phyloP scores from a whole-genome alignment of 495 filamentous ascomycete genomes.

The Penicillium steckii region DNA sequence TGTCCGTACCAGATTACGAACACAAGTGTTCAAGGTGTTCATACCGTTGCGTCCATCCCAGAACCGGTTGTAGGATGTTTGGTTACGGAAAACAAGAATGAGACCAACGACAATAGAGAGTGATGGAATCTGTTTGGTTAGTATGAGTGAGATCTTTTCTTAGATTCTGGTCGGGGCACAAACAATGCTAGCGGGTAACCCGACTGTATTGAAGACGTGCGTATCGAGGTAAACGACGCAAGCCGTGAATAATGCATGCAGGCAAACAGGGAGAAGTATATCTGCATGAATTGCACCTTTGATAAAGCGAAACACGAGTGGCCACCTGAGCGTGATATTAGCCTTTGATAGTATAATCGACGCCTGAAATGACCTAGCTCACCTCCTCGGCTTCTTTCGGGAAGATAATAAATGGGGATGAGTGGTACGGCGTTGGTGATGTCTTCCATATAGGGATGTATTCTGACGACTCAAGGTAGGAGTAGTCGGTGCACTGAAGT shows the following conservation, averaged over 20 bases:
- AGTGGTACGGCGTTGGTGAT: slow-evolving; percentile 34
- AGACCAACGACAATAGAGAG: slow-evolving; percentile 77
- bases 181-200: slow-evolving; percentile 65
- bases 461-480: slow-evolving; percentile 38
- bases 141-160: neutral
- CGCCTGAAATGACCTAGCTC: neutral
- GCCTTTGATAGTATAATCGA: neutral
- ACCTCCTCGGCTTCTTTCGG: slow-evolving; percentile 59
- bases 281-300: slow-evolving; percentile 72
- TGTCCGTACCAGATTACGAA: slow-evolving; percentile 62
- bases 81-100: slow-evolving; percentile 79
- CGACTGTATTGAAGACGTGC: slow-evolving; percentile 52
- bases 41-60: slow-evolving; percentile 67
- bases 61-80: slow-evolving; percentile 69
- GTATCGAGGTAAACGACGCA: slow-evolving; percentile 63
- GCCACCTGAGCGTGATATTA: slow-evolving; percentile 51
- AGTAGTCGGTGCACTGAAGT: slow-evolving; percentile 39
- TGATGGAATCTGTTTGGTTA: slow-evolving; percentile 59
- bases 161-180: slow-evolving; percentile 6
- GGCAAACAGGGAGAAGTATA: slow-evolving; percentile 60
- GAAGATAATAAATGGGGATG: slow-evolving; percentile 44
- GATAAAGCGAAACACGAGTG: slow-evolving; percentile 69
- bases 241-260: slow-evolving; percentile 64
- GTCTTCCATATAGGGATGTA: slow-evolving; percentile 23
- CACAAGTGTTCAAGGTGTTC: slow-evolving; percentile 54